Evolutionary conservation across 73 alveolate genomes (phyloP).

Genomic region (Halteria grandinella): DNA sequence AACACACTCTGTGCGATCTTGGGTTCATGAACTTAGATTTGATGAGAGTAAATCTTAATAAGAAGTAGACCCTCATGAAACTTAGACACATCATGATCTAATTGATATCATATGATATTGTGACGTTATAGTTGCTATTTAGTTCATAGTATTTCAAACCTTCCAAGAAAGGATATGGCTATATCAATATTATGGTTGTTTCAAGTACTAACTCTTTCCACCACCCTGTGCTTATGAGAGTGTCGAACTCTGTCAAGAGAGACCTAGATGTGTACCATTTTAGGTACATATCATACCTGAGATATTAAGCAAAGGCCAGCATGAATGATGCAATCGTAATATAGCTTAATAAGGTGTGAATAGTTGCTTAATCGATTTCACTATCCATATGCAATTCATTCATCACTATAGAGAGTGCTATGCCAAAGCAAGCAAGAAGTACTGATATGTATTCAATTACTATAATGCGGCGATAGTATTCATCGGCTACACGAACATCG

Average conservation of each 20-base stretch:
- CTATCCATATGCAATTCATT: slow-evolving; percentile 51
- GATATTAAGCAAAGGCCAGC: slow-evolving; percentile 39
- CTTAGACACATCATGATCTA: slow-evolving; percentile 60
- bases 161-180: slow-evolving; percentile 77
- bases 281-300: slow-evolving; percentile 63
- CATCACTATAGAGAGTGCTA: slow-evolving; percentile 61
- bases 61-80: slow-evolving; percentile 64
- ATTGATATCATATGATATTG: slow-evolving; percentile 61
- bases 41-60: slow-evolving; percentile 67
- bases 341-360: slow-evolving; percentile 44
- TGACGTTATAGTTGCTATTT: slow-evolving; percentile 57
- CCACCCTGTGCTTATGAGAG: slow-evolving; percentile 58
- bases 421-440: slow-evolving; percentile 63
- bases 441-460: slow-evolving; percentile 52
- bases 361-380: slow-evolving; percentile 21
- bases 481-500: slow-evolving; percentile 65
- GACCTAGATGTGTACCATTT: slow-evolving; percentile 72
- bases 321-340: slow-evolving; percentile 47
- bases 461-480: slow-evolving; percentile 31
- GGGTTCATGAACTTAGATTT: slow-evolving; percentile 69
- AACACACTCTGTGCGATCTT: slow-evolving; percentile 80
- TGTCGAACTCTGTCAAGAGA: slow-evolving; percentile 52
- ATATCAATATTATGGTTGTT: slow-evolving; percentile 41
- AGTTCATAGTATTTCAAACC: slow-evolving; percentile 38
- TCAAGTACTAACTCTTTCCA: slow-evolving; percentile 54